phyloP scores from a whole-genome alignment of 345 rosid genomes.

The Salix dunnii region DNA sequence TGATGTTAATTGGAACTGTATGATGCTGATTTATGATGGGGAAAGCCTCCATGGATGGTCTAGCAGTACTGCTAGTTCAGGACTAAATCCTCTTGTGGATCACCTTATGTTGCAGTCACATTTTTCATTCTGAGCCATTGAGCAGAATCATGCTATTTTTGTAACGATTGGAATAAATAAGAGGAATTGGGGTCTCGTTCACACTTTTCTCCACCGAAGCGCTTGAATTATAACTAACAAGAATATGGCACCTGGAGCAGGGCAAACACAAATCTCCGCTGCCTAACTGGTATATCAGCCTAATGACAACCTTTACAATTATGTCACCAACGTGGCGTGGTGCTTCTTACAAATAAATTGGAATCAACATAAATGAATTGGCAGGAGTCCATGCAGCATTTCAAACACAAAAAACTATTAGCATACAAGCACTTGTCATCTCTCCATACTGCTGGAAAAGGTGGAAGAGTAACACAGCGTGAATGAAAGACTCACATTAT shows the following conservation, averaged over 20 bases:
- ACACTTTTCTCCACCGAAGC: slow-evolving; percentile 14
- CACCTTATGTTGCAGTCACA: too few relatives aligned
- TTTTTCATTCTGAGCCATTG: too few relatives aligned
- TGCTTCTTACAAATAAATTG: slow-evolving; percentile 31
- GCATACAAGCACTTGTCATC: slow-evolving; percentile 15
- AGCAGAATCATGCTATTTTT: too few relatives aligned
- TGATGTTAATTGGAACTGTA: too few relatives aligned
- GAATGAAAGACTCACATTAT: slow-evolving; percentile 61
- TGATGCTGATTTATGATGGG: too few relatives aligned
- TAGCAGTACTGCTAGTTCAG: too few relatives aligned
- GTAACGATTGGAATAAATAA: neutral
- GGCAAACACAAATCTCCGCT: slow-evolving; percentile 31
- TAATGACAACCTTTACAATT: slow-evolving; percentile 48
- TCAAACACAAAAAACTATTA: slow-evolving; percentile 25
- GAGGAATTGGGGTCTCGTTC: slow-evolving; percentile 15
- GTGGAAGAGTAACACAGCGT: neutral
- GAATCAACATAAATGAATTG: slow-evolving; percentile 36
- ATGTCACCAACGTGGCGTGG: slow-evolving; percentile 38
- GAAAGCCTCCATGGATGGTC: too few relatives aligned
- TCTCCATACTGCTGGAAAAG: neutral
- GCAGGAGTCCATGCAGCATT: slow-evolving; percentile 38
- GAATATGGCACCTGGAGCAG: slow-evolving; percentile 27
- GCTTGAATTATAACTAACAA: slow-evolving; percentile 18
- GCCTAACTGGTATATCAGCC: slow-evolving; percentile 44
- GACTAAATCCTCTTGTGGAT: too few relatives aligned